Conservation (phyloP, 2,329 filamentous ascomycete species). For the Rhinocladiella similis region DNA sequence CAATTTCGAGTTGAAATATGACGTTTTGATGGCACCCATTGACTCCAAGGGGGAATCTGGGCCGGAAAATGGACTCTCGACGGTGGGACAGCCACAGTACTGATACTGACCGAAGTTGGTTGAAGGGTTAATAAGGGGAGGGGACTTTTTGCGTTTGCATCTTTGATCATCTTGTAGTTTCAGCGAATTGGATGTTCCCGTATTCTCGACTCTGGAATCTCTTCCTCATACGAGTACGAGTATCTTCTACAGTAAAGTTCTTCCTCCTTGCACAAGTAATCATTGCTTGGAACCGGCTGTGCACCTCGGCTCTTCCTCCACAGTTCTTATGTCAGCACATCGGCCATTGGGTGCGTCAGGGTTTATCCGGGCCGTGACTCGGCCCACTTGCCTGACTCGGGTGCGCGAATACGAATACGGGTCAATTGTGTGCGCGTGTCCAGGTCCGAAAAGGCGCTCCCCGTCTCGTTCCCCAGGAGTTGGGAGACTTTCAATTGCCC, state of each 20-base stretch:
- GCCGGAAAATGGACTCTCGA: conserved; percentile 50
- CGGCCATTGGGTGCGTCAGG: too few relatives aligned
- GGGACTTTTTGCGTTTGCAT: too few relatives aligned
- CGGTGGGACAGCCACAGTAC: neutral
- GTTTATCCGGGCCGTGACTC: too few relatives aligned
- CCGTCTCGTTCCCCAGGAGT: neutral
- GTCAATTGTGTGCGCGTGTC: neutral
- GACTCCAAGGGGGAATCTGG: conserved; percentile 40
- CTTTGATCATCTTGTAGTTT: too few relatives aligned
- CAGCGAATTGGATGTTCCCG: too few relatives aligned
- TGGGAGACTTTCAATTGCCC: conserved; percentile 8
- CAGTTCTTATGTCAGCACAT: too few relatives aligned
- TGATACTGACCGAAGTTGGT: neutral
- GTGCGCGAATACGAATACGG: neutral
- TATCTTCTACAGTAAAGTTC: too few relatives aligned
- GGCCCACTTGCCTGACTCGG: too few relatives aligned
- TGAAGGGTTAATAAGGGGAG: neutral
- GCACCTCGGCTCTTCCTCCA: too few relatives aligned
- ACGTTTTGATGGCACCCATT: conserved; percentile 47
- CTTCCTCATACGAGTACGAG: too few relatives aligned
- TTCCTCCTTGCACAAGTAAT: too few relatives aligned
- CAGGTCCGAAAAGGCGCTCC: neutral
- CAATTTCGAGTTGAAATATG: conserved; percentile 54
- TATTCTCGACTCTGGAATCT: too few relatives aligned
- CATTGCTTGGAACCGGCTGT: neutral